Percentiles rank a stretch among this genome's conserved stretches.
Evolutionary conservation across 2,329 filamentous ascomycete genomes (phyloP).

Genomic region (Neopestalotiopsis sp.): DNA sequence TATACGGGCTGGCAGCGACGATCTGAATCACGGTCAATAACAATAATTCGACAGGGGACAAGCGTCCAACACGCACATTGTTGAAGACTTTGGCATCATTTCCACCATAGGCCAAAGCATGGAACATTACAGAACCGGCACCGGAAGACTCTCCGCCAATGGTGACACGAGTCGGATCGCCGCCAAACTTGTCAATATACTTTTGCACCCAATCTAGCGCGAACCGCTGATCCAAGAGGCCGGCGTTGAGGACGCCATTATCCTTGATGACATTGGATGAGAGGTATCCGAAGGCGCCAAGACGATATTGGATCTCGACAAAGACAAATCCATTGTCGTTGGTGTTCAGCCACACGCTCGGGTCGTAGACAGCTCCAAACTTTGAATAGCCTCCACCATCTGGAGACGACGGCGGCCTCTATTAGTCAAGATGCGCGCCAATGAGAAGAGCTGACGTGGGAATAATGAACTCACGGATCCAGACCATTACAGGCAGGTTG

Average conservation of each 20-base stretch:
- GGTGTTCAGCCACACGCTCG: slow-evolving; percentile 34
- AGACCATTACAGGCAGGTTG: slow-evolving; percentile 49
- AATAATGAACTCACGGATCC: slow-evolving; percentile 42
- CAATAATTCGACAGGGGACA: slow-evolving; percentile 38
- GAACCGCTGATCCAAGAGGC: slow-evolving; percentile 35
- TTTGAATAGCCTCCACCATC: slow-evolving; percentile 51
- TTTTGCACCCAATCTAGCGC: slow-evolving; percentile 58
- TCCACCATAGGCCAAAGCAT: slow-evolving; percentile 52
- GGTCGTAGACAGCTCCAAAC: slow-evolving; percentile 27
- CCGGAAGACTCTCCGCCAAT: slow-evolving; percentile 60
- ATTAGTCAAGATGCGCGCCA: slow-evolving; percentile 19
- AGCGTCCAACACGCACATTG: slow-evolving; percentile 49
- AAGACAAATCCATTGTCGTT: slow-evolving; percentile 47
- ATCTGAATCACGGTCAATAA: background rate
- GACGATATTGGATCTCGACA: slow-evolving; percentile 46
- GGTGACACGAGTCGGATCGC: slow-evolving; percentile 56
- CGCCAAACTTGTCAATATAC: slow-evolving; percentile 57
- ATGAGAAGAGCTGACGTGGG: background rate
- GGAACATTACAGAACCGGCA: slow-evolving; percentile 52
- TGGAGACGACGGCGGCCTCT: slow-evolving; percentile 13
- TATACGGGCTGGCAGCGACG: background rate
- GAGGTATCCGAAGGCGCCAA: slow-evolving; percentile 9
- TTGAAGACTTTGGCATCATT: slow-evolving; percentile 52
- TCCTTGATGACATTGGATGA: background rate
- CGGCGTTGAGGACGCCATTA: slow-evolving; percentile 2